Evolutionary conservation across 1,139 yeast genomes (phyloP).

Genomic region (Candida buenavistaensis): DNA sequence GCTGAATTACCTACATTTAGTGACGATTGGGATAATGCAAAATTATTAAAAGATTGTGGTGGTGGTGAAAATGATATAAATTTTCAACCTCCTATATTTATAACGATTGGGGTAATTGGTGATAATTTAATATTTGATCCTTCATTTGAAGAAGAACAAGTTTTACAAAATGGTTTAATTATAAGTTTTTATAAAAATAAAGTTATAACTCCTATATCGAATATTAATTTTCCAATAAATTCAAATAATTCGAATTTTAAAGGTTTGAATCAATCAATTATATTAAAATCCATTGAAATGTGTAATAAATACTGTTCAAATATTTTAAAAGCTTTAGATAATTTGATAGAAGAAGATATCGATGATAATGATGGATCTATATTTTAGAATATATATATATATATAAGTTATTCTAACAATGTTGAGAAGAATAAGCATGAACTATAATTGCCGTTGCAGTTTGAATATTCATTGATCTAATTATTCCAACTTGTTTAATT

Average conservation of each 20-base stretch:
- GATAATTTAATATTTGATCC: slow-evolving; percentile 75
- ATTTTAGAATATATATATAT: slow-evolving; percentile 10
- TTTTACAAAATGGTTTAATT: slow-evolving; percentile 77
- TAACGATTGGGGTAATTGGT: slow-evolving; percentile 76
- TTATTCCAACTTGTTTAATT: slow-evolving; percentile 88
- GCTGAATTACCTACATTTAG: slow-evolving; percentile 92
- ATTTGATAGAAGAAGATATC: slow-evolving; percentile 39
- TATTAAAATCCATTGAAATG: slow-evolving; percentile 30
- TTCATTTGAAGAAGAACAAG: slow-evolving; percentile 79
- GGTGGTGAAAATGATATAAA: slow-evolving; percentile 12
- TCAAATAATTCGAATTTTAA: slow-evolving; percentile 43
- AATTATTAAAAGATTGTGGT: slow-evolving; percentile 35
- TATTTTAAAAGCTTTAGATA: slow-evolving; percentile 40
- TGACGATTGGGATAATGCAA: slow-evolving; percentile 76
- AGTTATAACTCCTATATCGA: slow-evolving; percentile 64
- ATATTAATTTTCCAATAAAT: slow-evolving; percentile 50
- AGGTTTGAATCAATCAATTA: slow-evolving; percentile 32
- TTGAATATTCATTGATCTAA: slow-evolving; percentile 93
- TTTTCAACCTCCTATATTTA: slow-evolving; percentile 71
- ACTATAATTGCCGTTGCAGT: slow-evolving; percentile 95
- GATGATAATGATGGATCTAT: slow-evolving; percentile 21
- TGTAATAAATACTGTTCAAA: slow-evolving; percentile 37
- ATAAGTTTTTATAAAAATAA: slow-evolving; percentile 67
- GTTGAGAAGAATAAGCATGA: slow-evolving; percentile 85
- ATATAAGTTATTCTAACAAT: slow-evolving; percentile 33